Percentiles rank a stretch among this genome's conserved stretches.
phyloP scores from a whole-genome alignment of 106 monocot genomes.

The Agapanthus africanus region DNA sequence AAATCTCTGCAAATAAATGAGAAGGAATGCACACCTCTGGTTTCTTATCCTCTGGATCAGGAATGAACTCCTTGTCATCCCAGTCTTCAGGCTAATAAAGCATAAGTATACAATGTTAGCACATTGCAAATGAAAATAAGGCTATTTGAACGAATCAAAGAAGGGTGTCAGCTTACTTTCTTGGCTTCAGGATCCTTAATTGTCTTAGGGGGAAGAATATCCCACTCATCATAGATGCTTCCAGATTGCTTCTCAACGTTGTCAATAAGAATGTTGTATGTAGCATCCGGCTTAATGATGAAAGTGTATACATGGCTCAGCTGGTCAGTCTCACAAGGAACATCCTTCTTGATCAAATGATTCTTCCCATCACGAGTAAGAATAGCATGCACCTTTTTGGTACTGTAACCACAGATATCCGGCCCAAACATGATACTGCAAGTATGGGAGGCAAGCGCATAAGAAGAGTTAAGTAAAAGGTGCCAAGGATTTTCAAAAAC shows the following conservation, averaged over 20 bases:
- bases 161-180: slow-evolving; percentile 23
- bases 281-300: slow-evolving; percentile 52
- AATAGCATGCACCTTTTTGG: slow-evolving; percentile 62
- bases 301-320: slow-evolving; percentile 62
- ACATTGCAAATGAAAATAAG: neutral
- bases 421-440: slow-evolving; percentile 78
- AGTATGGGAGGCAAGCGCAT: neutral
- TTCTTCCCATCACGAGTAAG: slow-evolving; percentile 52
- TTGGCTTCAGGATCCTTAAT: slow-evolving; percentile 69
- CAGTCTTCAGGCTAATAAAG: slow-evolving; percentile 64
- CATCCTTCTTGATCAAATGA: slow-evolving; percentile 55
- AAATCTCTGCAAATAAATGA: no score
- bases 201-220: slow-evolving; percentile 58
- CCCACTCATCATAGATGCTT: slow-evolving; percentile 56
- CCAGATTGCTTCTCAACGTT: slow-evolving; percentile 57
- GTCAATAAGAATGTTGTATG: slow-evolving; percentile 55
- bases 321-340: slow-evolving; percentile 62
- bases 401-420: slow-evolving; percentile 57
- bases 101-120: neutral
- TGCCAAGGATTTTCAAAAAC: no score
- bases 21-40: slow-evolving; percentile 41
- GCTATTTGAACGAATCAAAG: neutral
- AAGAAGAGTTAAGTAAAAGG: slow-evolving; percentile 1
- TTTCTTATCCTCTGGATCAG: slow-evolving; percentile 58
- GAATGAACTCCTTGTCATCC: slow-evolving; percentile 59